These are phyloP conservation scores for Cupressus sempervirens DNA, from an alignment of 75 land plant genomes.

Conservation along the genomic window DNA sequence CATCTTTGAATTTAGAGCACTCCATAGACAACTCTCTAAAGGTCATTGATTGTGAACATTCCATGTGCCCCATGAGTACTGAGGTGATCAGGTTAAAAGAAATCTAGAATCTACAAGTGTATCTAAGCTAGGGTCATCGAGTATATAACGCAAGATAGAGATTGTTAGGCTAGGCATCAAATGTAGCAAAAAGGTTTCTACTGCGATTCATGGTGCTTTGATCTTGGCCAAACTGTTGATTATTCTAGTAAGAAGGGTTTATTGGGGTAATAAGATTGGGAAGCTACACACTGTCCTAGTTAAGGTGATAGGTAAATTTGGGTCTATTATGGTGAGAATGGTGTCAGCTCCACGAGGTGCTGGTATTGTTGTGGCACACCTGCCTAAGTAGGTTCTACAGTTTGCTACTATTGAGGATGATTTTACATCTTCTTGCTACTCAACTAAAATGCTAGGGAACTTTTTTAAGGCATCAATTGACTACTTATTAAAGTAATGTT, in stretches of 20 bases:
- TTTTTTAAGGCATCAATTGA: slow-evolving; percentile 86
- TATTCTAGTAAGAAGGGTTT: slow-evolving; percentile 65
- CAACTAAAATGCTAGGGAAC: slow-evolving; percentile 75
- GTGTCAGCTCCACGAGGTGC: slow-evolving; percentile 68
- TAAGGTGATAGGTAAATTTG: slow-evolving; percentile 81
- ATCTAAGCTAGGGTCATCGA: too few relatives aligned
- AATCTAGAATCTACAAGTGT: too few relatives aligned
- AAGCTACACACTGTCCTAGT: slow-evolving; percentile 71
- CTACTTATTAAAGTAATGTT: too few relatives aligned
- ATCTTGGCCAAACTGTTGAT: slow-evolving; percentile 74
- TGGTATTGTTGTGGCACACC: slow-evolving; percentile 67
- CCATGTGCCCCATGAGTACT: too few relatives aligned
- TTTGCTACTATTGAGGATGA: slow-evolving; percentile 82
- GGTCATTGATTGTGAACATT: too few relatives aligned
- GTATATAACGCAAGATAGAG: too few relatives aligned
- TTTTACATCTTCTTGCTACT: slow-evolving; percentile 63
- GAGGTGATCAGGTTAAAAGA: too few relatives aligned
- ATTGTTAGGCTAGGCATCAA: slow-evolving; percentile 72
- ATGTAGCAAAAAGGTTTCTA: slow-evolving; percentile 77
- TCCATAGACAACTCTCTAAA: too few relatives aligned
- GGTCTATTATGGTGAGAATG: slow-evolving; percentile 61
- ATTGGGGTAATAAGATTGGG: slow-evolving; percentile 84
- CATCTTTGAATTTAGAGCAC: too few relatives aligned
- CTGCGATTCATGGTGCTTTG: too few relatives aligned
- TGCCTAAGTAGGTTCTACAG: slow-evolving; percentile 79